Evolutionary conservation across 2,329 filamentous ascomycete genomes (phyloP), one percentile per base, ranked within the genome.

Genomic region (Verruconis gallopava): DNA sequence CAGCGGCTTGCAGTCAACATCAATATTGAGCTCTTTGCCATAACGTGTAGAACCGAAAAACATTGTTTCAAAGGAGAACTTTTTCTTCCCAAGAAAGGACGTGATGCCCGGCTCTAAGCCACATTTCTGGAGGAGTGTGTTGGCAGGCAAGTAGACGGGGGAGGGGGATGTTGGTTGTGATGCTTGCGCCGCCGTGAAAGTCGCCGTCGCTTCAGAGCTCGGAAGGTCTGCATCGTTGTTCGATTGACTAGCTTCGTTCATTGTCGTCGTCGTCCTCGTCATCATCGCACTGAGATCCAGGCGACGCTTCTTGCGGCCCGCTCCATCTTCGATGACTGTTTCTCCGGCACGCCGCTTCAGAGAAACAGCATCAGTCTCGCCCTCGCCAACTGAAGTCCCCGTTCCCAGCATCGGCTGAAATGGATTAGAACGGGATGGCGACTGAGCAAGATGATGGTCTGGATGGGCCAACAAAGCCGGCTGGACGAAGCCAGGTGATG

Each of bases 41-140:
- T 57, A 28, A 3, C 20, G 14, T 11, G 53, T 57, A 2, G 45
- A 40, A 21, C 54, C 54, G 38, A 55, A 62, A 49, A 64, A 62
- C 2, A 63, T 19, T 4, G 51, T 42, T 34, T 63, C 55, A 2
- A 61, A 41, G 1, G 54, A 43, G 11, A 54, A 17, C 12, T 44
- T 48, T 1, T 39, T 21, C 11, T 51, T 46, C 5, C 45, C 47
- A 6, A 59, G 42, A 28, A 21, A 36, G 3, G 40, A 42, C 14
- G 17, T 14, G 11, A 13, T 28, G 5, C 33, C 14, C 14, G 40
- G 21, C 2, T 5, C 14, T 12, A 42, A 22, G 9, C 32, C 17
- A 20, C 30, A 20, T 3, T 35, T 9, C 17, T 30, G 25, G 25
- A 30, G n/a, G 25, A 9, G 25, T 9, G n/a, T 9, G 6, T 30